Base-by-base conservation (phyloP, 768 basidiomycete genomes). In the Gautieria morchelliformis region DNA sequence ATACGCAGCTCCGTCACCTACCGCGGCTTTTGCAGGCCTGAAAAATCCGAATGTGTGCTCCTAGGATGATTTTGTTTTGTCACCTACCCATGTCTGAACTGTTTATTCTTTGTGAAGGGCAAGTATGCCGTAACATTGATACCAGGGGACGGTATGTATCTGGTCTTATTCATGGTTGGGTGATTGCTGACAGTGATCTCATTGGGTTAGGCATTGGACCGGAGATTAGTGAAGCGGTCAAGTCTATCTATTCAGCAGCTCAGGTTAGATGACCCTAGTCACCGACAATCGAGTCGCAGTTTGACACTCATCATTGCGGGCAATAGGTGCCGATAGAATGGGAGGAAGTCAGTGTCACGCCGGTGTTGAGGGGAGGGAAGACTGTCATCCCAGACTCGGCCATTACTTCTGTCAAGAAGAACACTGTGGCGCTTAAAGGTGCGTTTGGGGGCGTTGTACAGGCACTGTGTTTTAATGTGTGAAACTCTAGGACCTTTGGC, bases 371-470 rank as follows among this genome's bases (percentile, higher is more conserved):
- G 71, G 86, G 85, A 59, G 96, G 96, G 51, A 96, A 97, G 78
- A 96, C 93, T 50, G 91, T 91, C 60, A 98, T 99, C 67, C 96
- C 96, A 32, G 93, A 96, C 61, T 72, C 71, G 58, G 94, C 96
- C 35, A 93, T 99, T 61, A 78, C 78, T 50, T 93, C 89, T 14
- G 88, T 99, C 67, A 93, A 87, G 77, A 90, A 85, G 75, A 98
- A 98, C 74, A 97, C 95, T 17, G 92, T 99, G 58, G 96, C 96
- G 20, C 76, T 99, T 66, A 99, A 99, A 78, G 96, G 94, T 88
- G 60, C 50, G 76, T 62, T 45, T 30, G 59, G 53, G 17, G 45
- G 40, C 20, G n/a, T 35, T 58, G 11, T 20, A 30, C 35, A 9
- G 15, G 4, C 50, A 19, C 24, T 30, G 46, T 55, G 40, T 59